Conservation (phyloP, 2,329 filamentous ascomycete genomes). For the Fusarium coffeatum region DNA sequence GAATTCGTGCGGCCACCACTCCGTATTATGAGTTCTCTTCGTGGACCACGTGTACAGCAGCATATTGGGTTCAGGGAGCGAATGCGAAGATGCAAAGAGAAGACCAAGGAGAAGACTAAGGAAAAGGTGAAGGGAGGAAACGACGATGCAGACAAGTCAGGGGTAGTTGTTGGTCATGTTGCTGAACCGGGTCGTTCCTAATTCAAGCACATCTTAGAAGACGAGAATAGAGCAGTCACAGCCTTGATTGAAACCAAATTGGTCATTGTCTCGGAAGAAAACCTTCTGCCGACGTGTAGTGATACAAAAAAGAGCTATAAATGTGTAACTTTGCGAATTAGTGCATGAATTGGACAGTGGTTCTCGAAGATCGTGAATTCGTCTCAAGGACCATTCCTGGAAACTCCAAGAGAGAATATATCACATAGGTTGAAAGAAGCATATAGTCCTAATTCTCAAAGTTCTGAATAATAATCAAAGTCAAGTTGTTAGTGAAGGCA, state of each 20-base stretch:
- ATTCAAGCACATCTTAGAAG: not conserved
- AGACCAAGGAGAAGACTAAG: slow-evolving; percentile 37
- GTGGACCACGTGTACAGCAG: slow-evolving; percentile 47
- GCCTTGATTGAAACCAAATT: not conserved
- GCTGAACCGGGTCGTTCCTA: slow-evolving; percentile 3
- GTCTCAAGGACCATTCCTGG: not conserved
- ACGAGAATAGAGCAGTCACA: not conserved
- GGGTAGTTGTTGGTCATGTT: slow-evolving; percentile 16
- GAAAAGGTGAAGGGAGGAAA: not conserved
- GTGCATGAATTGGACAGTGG: too few species aligned
- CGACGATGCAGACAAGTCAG: slow-evolving; percentile 1
- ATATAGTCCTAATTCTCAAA: not conserved
- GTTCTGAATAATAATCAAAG: not conserved
- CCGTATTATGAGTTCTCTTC: slow-evolving; percentile 48
- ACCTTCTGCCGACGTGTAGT: too few species aligned
- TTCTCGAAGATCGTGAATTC: not conserved
- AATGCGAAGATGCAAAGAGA: slow-evolving; percentile 47
- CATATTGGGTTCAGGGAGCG: slow-evolving; percentile 48
- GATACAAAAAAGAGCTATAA: not conserved
- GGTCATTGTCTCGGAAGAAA: not conserved
- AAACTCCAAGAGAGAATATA: not conserved
- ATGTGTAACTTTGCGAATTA: not conserved
- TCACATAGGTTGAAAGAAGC: not conserved
- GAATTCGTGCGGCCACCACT: slow-evolving; percentile 43
- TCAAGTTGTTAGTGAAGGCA: not conserved